Evolutionary conservation across 371 early-diverging fungal species (phyloP).

Genomic region (Lichtheimia ramosa): DNA sequence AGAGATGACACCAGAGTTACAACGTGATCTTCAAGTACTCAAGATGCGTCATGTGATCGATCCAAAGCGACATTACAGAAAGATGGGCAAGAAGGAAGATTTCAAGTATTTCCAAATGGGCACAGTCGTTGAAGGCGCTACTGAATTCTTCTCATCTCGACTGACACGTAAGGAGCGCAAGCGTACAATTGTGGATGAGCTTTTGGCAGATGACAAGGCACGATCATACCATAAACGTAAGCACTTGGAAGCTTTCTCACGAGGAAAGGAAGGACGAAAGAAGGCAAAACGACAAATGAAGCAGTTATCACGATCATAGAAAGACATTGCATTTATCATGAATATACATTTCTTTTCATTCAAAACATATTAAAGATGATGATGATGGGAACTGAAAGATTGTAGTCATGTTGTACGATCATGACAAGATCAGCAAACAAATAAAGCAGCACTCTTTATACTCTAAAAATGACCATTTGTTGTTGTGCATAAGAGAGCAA

Average conservation of each 20-base stretch:
- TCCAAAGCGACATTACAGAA: constrained; percentile 91
- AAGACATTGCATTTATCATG: constrained; percentile 8
- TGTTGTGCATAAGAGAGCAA: too few species aligned
- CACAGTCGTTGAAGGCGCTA: constrained; percentile 85
- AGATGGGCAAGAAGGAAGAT: constrained; percentile 61
- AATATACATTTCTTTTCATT: not conserved
- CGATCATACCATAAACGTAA: constrained; percentile 85
- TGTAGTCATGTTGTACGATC: too few species aligned
- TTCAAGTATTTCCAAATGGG: constrained; percentile 95
- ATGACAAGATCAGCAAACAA: too few species aligned
- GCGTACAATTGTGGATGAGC: constrained; percentile 82
- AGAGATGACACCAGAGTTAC: constrained; percentile 83
- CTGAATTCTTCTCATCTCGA: constrained; percentile 86
- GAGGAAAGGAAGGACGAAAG: constrained; percentile 62
- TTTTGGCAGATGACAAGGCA: constrained; percentile 76
- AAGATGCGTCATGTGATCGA: constrained; percentile 89
- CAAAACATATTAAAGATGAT: constrained; percentile 1
- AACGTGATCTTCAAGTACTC: constrained; percentile 85
- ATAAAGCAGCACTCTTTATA: too few species aligned
- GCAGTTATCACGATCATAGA: constrained; percentile 6
- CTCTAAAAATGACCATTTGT: too few species aligned
- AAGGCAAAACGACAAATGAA: constrained; percentile 53
- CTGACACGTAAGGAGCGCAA: constrained; percentile 85
- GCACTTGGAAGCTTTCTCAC: constrained; percentile 74
- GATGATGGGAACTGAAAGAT: too few species aligned